Evolutionary conservation across 78 protist genomes (phyloP), one percentile per base, ranked within the genome.

Genomic region (Dictyostelium firmibasis): DNA sequence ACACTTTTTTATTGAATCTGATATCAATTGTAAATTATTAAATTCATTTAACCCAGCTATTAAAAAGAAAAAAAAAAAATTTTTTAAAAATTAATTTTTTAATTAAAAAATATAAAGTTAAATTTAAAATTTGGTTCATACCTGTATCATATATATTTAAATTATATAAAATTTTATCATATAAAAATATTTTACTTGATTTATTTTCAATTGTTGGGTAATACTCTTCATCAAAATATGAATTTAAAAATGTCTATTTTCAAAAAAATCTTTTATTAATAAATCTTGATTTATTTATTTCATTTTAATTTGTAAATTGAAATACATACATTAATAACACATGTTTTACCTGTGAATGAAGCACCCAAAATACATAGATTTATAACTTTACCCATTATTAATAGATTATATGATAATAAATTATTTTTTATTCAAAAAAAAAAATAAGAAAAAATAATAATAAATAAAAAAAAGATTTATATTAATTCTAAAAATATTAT

Each of bases 101-200:
- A n/a, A n/a, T n/a, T n/a, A n/a, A n/a, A n/a, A n/a, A n/a, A n/a
- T n/a, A n/a, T n/a, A n/a, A n/a, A n/a, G n/a, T n/a, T n/a, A n/a
- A n/a, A n/a, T n/a, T n/a, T n/a, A n/a, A n/a, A n/a, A n/a, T n/a
- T n/a, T n/a, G n/a, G n/a, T n/a, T n/a, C 29, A 2, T 67, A 67
- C 75, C 75, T 4, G 79, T 72, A 72, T 72, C 79, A 4, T 72
- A 72, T 33, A 72, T 72, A 72, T 72, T 72, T 72, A 72, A 33
- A 72, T 72, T 72, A 35, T 72, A 72, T 33, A 72, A 72, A 31
- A 31, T 18, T 16, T 72, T 72, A 72, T 72, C 44, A 72, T 29
- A 72, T 27, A 35, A 72, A 33, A 33, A 72, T 72, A 72, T 72
- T 72, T 72, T 72, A 72, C 38, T 72, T 72, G 43, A 72, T 72